Percentiles rank a stretch among this genome's conserved stretches.
Conservation (phyloP, 108 stramenopile species). For the Cyclotella atomus region DNA sequence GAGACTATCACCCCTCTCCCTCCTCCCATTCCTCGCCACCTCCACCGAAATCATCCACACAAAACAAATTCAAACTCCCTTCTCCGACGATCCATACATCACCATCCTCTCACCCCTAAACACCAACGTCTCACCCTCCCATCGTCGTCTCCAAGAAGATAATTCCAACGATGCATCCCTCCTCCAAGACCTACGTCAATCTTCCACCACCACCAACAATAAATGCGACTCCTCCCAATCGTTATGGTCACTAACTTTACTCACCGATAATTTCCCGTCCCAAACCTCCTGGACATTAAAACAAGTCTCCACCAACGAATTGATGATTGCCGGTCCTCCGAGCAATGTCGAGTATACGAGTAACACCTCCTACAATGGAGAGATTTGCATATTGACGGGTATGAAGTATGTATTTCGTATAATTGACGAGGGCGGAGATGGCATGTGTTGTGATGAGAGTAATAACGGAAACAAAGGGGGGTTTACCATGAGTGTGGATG, state of each 20-base stretch:
- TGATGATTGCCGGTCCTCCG: not conserved
- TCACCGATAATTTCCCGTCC: not conserved
- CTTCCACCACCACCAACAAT: not conserved
- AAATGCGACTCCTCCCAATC: not conserved
- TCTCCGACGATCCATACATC: not conserved
- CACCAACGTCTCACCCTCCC: not conserved
- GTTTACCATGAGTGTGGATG: slow-evolving; percentile 6
- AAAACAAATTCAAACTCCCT: not conserved
- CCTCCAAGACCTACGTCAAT: not conserved
- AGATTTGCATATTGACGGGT: not conserved
- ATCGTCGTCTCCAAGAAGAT: not conserved
- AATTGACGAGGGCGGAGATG: slow-evolving; percentile 2
- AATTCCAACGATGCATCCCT: not conserved
- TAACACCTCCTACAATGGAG: not conserved
- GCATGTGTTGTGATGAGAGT: slow-evolving; percentile 17
- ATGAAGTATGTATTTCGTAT: not conserved
- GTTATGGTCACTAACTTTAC: not conserved
- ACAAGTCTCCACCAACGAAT: not conserved
- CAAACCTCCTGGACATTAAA: not conserved
- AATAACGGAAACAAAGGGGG: not conserved
- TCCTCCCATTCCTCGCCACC: no score
- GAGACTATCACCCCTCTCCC: no score
- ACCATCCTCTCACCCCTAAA: not conserved
- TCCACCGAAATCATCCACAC: not conserved
- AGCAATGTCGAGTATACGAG: not conserved